Percentiles rank a stretch among this genome's conserved stretches.
Evolutionary conservation across 345 rosid species (phyloP).

Genomic region (Stellera chamaejasme): DNA sequence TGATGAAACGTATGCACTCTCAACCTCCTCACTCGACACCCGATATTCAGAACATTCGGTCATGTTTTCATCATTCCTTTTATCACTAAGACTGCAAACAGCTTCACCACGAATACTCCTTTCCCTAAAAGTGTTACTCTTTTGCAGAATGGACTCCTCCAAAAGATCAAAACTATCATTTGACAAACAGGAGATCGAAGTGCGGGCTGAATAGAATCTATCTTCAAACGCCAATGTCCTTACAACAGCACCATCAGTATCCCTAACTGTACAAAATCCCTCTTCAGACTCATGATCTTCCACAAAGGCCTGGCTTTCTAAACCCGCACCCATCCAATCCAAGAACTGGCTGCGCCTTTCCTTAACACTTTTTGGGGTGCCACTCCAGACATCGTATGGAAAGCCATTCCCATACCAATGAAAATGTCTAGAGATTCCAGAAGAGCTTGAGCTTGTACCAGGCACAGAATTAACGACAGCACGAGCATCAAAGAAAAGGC

Average conservation of each 20-base stretch:
- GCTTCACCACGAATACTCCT: conserved; percentile 24
- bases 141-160: conserved; percentile 23
- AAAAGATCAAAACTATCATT: conserved; percentile 29
- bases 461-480: conserved; percentile 45
- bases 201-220: conserved; percentile 40
- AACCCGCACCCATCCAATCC: conserved; percentile 46
- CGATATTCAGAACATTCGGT: conserved; percentile 14
- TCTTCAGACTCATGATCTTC: conserved; percentile 19
- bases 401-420: conserved; percentile 19
- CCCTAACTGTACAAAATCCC: conserved; percentile 29
- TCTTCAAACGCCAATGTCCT: conserved; percentile 32
- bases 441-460: conserved; percentile 19
- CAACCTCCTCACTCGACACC: conserved; percentile 8
- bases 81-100: conserved; percentile 20
- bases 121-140: conserved; percentile 25
- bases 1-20: conserved; percentile 3
- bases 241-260: conserved; percentile 41
- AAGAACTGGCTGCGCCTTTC: conserved; percentile 55
- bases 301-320: conserved; percentile 20
- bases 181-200: conserved; percentile 32
- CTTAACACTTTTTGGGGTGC: conserved; percentile 44
- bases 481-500: conserved; percentile 61
- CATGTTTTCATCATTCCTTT: conserved; percentile 11
- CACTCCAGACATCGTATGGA: conserved; percentile 55
- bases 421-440: conserved; percentile 14